phyloP scores from a whole-genome alignment of 2,329 filamentous ascomycete genomes.

The Graphiopsis chlorocephala region DNA sequence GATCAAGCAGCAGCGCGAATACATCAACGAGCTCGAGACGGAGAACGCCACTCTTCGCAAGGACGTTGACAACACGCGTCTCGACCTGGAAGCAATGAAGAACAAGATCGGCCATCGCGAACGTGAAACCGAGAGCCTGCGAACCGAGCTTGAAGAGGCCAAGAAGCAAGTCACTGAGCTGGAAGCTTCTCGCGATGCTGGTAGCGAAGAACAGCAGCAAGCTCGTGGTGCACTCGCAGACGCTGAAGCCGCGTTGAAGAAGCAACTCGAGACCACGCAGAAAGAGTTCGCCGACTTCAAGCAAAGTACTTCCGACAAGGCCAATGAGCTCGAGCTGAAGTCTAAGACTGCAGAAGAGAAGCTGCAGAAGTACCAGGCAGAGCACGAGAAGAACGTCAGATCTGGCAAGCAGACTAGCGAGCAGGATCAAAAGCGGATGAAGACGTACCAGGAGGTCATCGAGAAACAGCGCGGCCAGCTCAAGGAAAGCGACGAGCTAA shows the following conservation, averaged over 20 bases:
- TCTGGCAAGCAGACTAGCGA: constrained; percentile 47
- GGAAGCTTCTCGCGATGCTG: constrained; percentile 35
- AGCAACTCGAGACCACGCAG: constrained; percentile 58
- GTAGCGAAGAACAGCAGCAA: constrained; percentile 37
- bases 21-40: constrained; percentile 67
- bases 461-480: constrained; percentile 54
- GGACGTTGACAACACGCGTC: constrained; percentile 59
- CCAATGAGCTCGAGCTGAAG: constrained; percentile 45
- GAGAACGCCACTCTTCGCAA: constrained; percentile 67
- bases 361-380: constrained; percentile 39
- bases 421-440: constrained; percentile 51
- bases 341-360: constrained; percentile 33
- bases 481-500: constrained; percentile 51
- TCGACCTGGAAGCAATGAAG: constrained; percentile 50
- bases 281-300: constrained; percentile 39
- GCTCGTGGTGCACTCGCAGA: constrained; percentile 34
- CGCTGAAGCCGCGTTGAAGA: constrained; percentile 18
- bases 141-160: constrained; percentile 44
- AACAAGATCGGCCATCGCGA: constrained; percentile 27
- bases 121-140: constrained; percentile 19
- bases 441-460: constrained; percentile 55
- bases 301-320: constrained; percentile 46
- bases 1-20: constrained; percentile 57
- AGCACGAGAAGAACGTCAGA: constrained; percentile 46
- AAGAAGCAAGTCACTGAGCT: constrained; percentile 8